A percentile compares a stretch with the other conserved stretches of the same genome.
phyloP scores from a whole-genome alignment of 2,329 filamentous ascomycete genomes.

The Sclerotinia subarctica region DNA sequence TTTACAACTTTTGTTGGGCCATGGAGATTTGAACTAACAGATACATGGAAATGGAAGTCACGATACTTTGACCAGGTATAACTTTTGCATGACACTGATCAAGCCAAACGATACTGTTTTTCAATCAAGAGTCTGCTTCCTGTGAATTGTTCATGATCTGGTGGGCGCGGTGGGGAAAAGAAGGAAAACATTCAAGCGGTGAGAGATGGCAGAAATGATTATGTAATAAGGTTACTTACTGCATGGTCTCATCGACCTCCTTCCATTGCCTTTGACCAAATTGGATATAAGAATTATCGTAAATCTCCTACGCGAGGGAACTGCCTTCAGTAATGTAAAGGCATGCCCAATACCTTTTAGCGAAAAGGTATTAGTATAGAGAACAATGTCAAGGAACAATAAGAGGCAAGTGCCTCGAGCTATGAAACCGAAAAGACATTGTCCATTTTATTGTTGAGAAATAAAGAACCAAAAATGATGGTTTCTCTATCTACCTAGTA shows the following conservation, averaged over 20 bases:
- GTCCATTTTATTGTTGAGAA: too few species aligned
- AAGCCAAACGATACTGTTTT: not conserved
- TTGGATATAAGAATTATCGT: too few species aligned
- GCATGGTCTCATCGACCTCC: too few species aligned
- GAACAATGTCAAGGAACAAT: not conserved
- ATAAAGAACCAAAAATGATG: too few species aligned
- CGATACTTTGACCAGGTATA: not conserved
- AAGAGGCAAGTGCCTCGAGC: not conserved
- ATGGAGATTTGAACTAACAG: not conserved
- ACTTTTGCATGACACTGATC: not conserved
- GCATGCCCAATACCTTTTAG: too few species aligned
- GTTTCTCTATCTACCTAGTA: too few species aligned
- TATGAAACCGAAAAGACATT: too few species aligned
- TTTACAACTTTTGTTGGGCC: not conserved
- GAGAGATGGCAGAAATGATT: not conserved
- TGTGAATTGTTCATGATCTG: too few species aligned
- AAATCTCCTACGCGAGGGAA: not conserved
- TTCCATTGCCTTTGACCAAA: not conserved
- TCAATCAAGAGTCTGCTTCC: not conserved
- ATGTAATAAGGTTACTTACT: not conserved
- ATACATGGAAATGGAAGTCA: too few species aligned
- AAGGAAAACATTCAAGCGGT: not conserved
- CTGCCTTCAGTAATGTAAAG: not conserved
- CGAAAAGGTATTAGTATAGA: too few species aligned
- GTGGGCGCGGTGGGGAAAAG: not conserved